These are phyloP conservation scores for Porcisia hertigi DNA, from an alignment of 208 protist genomes.

Conservation along the genomic window DNA sequence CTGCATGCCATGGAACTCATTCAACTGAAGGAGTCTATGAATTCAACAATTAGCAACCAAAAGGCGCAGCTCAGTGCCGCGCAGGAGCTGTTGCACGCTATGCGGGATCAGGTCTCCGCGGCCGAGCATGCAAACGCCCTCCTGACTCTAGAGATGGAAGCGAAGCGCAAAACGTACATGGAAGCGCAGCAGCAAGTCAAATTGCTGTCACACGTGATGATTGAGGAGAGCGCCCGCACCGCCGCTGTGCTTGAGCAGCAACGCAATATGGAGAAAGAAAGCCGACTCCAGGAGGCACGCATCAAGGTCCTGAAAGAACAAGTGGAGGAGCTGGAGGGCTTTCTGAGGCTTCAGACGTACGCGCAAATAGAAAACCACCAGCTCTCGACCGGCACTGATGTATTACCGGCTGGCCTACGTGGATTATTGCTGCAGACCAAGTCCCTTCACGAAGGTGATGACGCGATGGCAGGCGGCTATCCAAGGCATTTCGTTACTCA, in stretches of 20 bases:
- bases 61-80: constrained; percentile 77
- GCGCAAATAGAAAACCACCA: constrained; percentile 15
- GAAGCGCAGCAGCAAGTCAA: constrained; percentile 67
- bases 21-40: constrained; percentile 74
- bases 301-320: constrained; percentile 70
- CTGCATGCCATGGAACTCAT: constrained; percentile 80
- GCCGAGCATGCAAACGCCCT: constrained; percentile 70
- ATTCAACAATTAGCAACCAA: constrained; percentile 84
- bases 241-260: constrained; percentile 43
- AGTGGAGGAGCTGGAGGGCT: constrained; percentile 62
- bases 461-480: neutral
- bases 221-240: constrained; percentile 71
- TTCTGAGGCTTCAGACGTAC: constrained; percentile 39
- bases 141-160: constrained; percentile 55
- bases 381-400: no score
- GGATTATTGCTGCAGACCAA: neutral
- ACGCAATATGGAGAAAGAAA: constrained; percentile 51
- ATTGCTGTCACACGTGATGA: constrained; percentile 70
- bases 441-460: neutral
- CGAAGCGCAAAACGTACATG: constrained; percentile 46
- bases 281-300: constrained; percentile 61
- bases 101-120: constrained; percentile 73
- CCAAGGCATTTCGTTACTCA: constrained; percentile 30
- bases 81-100: constrained; percentile 64
- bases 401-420: neutral